phyloP scores from a whole-genome alignment of 805 yeast genomes.

The Sugiyamaella mastotermitis region DNA sequence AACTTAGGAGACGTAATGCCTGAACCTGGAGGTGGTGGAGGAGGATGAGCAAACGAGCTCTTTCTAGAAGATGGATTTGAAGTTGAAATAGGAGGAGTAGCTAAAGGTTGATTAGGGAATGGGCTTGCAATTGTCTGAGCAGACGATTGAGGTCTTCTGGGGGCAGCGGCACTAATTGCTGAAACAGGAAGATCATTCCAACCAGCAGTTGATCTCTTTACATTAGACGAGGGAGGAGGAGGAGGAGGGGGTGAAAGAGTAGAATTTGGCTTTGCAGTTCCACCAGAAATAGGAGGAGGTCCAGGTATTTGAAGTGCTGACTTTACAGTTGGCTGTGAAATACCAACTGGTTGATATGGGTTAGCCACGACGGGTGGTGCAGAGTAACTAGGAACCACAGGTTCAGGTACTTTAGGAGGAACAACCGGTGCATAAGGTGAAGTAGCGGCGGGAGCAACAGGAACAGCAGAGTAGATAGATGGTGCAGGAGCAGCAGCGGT shows the following conservation, averaged over 20 bases:
- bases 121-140: slow-evolving; percentile 21
- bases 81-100: slow-evolving; percentile 30
- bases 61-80: slow-evolving; percentile 22
- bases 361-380: slow-evolving; percentile 5
- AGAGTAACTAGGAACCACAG: slow-evolving; percentile 2
- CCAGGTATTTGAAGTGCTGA: slow-evolving; percentile 7
- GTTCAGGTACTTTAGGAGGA: slow-evolving; percentile 7
- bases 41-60: slow-evolving; percentile 3
- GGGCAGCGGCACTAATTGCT: slow-evolving; percentile 18
- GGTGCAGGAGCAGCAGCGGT: slow-evolving; percentile 3
- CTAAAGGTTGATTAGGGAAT: slow-evolving; percentile 20
- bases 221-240: slow-evolving; percentile 24
- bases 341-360: slow-evolving; percentile 18
- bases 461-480: slow-evolving; percentile 2
- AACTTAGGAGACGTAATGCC: slow-evolving; percentile 18
- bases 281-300: slow-evolving; percentile 17
- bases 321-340: slow-evolving; percentile 1
- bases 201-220: slow-evolving; percentile 19
- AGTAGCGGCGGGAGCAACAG: background rate
- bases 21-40: slow-evolving; percentile 17
- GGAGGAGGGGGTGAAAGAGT: slow-evolving; percentile 16
- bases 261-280: slow-evolving; percentile 21
- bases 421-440: slow-evolving; percentile 18
- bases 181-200: slow-evolving; percentile 28
- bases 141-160: slow-evolving; percentile 24